These are phyloP conservation scores for Fusarium aywerte DNA, from an alignment of 2,329 filamentous ascomycete genomes.

Conservation along the genomic window DNA sequence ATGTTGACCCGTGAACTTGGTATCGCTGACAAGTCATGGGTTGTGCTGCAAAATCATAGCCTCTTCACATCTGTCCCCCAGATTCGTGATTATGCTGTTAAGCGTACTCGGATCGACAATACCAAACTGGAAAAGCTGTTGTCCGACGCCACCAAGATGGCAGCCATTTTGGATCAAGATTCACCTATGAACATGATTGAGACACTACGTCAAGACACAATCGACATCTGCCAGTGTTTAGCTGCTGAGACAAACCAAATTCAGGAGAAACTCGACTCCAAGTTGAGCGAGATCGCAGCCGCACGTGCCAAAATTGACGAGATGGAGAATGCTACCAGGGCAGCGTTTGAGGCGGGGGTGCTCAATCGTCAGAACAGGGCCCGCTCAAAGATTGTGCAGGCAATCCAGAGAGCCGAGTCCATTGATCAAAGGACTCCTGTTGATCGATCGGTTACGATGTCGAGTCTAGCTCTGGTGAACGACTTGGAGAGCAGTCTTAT, in stretches of 20 bases:
- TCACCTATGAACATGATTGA: accelerated
- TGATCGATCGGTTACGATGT: not conserved
- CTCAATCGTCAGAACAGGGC: not conserved
- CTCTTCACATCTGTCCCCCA: not conserved
- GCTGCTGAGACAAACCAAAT: accelerated
- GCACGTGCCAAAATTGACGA: not conserved
- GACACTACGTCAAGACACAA: accelerated
- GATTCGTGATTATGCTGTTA: not conserved
- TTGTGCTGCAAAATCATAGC: not conserved
- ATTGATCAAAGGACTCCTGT: accelerated
- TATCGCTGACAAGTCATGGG: accelerated
- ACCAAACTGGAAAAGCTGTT: accelerated
- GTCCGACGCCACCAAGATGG: not conserved
- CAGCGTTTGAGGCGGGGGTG: accelerated
- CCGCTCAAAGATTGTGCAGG: not conserved
- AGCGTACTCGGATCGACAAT: not conserved
- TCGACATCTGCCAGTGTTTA: not conserved
- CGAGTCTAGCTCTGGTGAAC: not conserved
- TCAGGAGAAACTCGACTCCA: accelerated
- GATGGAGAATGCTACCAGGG: not conserved
- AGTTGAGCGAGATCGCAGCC: not conserved
- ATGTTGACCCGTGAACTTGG: accelerated
- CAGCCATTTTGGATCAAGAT: accelerated
- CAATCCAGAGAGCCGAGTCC: not conserved
- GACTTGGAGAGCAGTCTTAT: slow-evolving; percentile 1